Evolutionary conservation across 768 basidiomycete species (phyloP), one percentile per base, ranked within the genome.

Genomic region (Lentinus tigrinus): DNA sequence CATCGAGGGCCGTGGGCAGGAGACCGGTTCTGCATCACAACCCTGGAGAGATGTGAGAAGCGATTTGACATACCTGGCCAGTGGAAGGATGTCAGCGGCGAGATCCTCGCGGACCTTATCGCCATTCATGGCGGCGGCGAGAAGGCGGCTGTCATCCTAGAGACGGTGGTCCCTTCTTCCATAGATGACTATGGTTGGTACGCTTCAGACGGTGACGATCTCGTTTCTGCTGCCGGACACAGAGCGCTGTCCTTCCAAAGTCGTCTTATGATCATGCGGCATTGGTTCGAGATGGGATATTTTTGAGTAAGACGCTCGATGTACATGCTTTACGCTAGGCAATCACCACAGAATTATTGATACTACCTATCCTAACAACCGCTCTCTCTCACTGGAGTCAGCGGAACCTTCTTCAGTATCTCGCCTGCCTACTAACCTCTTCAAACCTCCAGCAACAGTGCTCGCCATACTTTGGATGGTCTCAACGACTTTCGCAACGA

Each of bases 401-500:
- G 56, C 40, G 5, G n/a, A 47, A 13, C 42, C 59, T 7, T 46
- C 42, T 27, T 64, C 63, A 26, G 31, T 53, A 44, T 53, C 40
- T 11, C 53, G 47, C 44, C 37, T 58, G 24, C 54, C 56, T 13
- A 37, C 9, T 9, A 56, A 8, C 52, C 26, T 46, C 59, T 58
- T 58, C 39, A 54, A 23, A 3, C 57, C 56, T 28, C 34, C 27
- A 16, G 16, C 44, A 36, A 37, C 21, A 1, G 37, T 31, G n/a
- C n/a, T 28, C 9, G 51, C 56, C 1, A 26, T 47, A 13, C 3
- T 26, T 38, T 61, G 58, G 1, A 56, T 9, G 1, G 39, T 50
- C 3, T 40, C 54, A 2, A 63, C 63, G 23, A 69, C 52, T 56
- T 52, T 58, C 0, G 47, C 63, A 13, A 73, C 61, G 1, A 70